Conservation (phyloP, 2,329 filamentous ascomycete species). For the Penicillium sp. region DNA sequence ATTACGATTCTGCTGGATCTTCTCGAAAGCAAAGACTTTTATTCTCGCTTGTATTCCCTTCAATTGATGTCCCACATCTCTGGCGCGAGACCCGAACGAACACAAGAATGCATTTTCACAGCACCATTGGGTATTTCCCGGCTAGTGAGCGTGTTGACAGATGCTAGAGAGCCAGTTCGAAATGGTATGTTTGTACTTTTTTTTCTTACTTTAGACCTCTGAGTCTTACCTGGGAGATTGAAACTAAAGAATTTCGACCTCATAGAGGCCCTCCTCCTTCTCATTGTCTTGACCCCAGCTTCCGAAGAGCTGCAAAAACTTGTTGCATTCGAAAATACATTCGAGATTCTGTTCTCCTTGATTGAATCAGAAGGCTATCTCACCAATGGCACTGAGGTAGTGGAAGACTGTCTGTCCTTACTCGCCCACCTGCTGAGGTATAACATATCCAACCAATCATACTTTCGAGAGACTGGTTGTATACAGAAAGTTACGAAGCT, state of each 20-base stretch:
- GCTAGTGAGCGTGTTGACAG: conserved; percentile 80
- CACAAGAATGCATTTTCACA: conserved; percentile 89
- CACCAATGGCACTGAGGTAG: conserved; percentile 76
- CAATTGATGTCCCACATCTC: conserved; percentile 87
- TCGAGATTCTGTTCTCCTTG: conserved; percentile 80
- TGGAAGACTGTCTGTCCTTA: conserved; percentile 90
- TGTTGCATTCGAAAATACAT: conserved; percentile 92
- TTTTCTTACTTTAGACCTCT: conserved; percentile 8
- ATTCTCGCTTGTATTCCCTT: conserved; percentile 84
- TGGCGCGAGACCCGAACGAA: conserved; percentile 80
- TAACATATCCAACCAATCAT: conserved; percentile 88
- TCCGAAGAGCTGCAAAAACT: conserved; percentile 91
- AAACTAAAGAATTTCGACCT: neutral
- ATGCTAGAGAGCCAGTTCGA: conserved; percentile 79
- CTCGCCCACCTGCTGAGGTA: conserved; percentile 84
- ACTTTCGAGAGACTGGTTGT: conserved; percentile 88
- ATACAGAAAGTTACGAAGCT: conserved; percentile 71
- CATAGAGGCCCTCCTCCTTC: conserved; percentile 74
- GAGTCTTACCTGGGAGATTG: neutral
- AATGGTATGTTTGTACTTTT: conserved; percentile 57
- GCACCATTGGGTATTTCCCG: conserved; percentile 86
- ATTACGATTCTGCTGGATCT: conserved; percentile 88
- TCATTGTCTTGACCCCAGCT: conserved; percentile 83
- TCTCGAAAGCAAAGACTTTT: conserved; percentile 83
- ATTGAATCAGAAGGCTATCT: conserved; percentile 81